Conservation (phyloP, 73 alveolate genomes). For the Stentor coeruleus region DNA sequence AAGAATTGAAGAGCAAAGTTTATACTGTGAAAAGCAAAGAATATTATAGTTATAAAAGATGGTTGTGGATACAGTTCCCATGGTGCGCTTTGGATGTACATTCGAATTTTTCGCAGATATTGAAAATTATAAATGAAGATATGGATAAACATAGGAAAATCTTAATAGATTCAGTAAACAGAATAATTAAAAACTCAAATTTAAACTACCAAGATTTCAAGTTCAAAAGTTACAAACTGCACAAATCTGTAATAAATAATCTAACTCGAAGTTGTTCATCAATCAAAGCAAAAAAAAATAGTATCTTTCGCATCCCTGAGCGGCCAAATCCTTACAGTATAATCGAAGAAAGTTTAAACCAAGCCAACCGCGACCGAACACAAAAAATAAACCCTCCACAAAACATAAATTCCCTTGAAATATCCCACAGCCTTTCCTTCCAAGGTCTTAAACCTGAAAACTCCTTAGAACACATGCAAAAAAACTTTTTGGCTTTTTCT, state of each 20-base stretch:
- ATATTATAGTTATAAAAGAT: conserved; percentile 50
- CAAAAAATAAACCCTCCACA: background rate
- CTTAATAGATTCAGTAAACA: conserved; percentile 36
- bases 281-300: background rate
- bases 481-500: background rate
- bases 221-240: background rate
- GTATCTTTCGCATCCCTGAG: background rate
- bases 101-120: conserved; percentile 41
- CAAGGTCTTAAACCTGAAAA: background rate
- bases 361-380: background rate
- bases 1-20: background rate
- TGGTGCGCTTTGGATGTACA: conserved; percentile 59
- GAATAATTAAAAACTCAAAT: conserved; percentile 37
- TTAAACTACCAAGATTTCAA: conserved; percentile 34
- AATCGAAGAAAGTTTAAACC: background rate
- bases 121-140: conserved; percentile 46
- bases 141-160: conserved; percentile 33
- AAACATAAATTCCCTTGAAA: background rate
- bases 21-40: conserved; percentile 21
- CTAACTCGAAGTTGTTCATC: background rate
- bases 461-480: background rate
- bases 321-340: background rate
- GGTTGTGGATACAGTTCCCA: conserved; percentile 61
- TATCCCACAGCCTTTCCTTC: too few relatives aligned
- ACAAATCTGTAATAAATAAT: background rate